Conservation (phyloP, 371 early-diverging fungal genomes). For the Mortierella polycephala region DNA sequence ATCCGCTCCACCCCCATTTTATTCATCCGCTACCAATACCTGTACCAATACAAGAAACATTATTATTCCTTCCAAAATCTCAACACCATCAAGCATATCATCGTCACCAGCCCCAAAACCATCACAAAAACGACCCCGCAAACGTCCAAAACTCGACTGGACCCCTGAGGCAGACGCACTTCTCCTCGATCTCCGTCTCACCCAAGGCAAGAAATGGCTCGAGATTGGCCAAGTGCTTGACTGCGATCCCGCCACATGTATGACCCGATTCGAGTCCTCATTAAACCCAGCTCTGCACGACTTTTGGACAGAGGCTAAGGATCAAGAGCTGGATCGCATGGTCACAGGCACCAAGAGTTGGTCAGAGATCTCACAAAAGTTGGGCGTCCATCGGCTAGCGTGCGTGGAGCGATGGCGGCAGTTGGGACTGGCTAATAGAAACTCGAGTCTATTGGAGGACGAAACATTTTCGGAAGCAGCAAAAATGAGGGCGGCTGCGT, state of each 20-base stretch:
- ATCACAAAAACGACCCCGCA: constrained; percentile 4
- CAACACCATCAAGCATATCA: background rate
- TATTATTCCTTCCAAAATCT: background rate
- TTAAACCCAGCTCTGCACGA: constrained; percentile 24
- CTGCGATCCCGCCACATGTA: constrained; percentile 37
- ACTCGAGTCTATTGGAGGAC: no score
- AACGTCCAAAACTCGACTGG: constrained; percentile 21
- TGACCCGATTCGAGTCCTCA: constrained; percentile 36
- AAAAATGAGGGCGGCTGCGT: background rate
- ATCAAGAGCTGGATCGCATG: constrained; percentile 12
- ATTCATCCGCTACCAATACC: background rate
- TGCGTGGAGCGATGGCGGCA: constrained; percentile 41
- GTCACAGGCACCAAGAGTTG: constrained; percentile 19
- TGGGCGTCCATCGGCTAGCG: constrained; percentile 39
- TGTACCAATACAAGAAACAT: no score
- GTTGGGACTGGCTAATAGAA: constrained; percentile 4
- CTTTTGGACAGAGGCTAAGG: constrained; percentile 30
- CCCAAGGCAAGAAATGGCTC: constrained; percentile 32
- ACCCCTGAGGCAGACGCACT: constrained; percentile 23
- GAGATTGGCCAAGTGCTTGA: constrained; percentile 30
- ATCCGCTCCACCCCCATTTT: no score
- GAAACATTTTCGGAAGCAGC: background rate
- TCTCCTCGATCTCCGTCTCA: constrained; percentile 16
- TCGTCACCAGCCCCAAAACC: background rate
- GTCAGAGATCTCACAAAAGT: constrained; percentile 27